Conservation (phyloP, 768 basidiomycete genomes). For the Xerocomellus amylosporus region DNA sequence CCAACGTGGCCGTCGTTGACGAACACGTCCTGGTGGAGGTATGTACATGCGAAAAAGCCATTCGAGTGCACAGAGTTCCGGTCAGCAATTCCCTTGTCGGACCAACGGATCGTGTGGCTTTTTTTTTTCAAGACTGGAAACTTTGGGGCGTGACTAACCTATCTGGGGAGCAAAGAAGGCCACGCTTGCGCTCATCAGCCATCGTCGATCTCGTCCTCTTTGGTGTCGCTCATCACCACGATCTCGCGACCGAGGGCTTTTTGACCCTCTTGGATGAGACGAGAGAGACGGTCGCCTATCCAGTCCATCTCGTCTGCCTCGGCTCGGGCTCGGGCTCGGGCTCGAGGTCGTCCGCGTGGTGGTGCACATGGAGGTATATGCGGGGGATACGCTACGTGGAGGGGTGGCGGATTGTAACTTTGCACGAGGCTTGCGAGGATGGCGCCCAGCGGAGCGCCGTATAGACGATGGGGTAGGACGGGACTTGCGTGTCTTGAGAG, state of each 20-base stretch:
- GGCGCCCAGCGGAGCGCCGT: slow-evolving; percentile 37
- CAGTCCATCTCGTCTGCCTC: slow-evolving; percentile 71
- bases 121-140: too few relatives aligned
- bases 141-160: too few relatives aligned
- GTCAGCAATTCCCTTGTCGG: too few relatives aligned
- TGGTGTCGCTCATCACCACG: slow-evolving; percentile 70
- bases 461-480: slow-evolving; percentile 32
- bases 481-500: slow-evolving; percentile 39
- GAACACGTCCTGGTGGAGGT: too few relatives aligned
- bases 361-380: slow-evolving; percentile 23
- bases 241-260: slow-evolving; percentile 74
- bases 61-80: too few relatives aligned
- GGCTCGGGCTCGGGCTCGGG: slow-evolving; percentile 36
- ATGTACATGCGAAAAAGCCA: too few relatives aligned
- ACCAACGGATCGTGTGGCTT: too few relatives aligned
- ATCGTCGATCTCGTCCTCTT: slow-evolving; percentile 77
- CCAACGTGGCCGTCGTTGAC: too few relatives aligned
- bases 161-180: too few relatives aligned
- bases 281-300: slow-evolving; percentile 68
- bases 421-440: slow-evolving; percentile 34
- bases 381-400: slow-evolving; percentile 28
- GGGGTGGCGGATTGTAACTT: slow-evolving; percentile 24
- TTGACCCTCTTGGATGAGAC: slow-evolving; percentile 76
- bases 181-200: too few relatives aligned
- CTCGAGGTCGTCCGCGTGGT: slow-evolving; percentile 34